Percentiles rank a stretch among this genome's conserved stretches.
Conservation (phyloP, 768 basidiomycete genomes). For the Leccinum subgranulosum region DNA sequence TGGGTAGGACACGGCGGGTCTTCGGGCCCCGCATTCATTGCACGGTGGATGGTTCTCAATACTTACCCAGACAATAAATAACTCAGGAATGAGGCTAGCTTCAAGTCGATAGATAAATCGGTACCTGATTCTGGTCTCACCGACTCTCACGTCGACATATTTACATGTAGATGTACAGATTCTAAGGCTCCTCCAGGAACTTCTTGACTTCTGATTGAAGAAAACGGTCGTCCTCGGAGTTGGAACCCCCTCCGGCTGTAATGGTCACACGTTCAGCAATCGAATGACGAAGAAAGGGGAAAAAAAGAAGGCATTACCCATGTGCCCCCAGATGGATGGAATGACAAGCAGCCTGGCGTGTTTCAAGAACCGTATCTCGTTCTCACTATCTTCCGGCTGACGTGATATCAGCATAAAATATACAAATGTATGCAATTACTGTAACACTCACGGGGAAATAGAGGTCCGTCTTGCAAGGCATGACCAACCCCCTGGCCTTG, state of each 20-base stretch:
- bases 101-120: background rate
- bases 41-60: background rate
- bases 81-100: background rate
- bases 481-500: constrained; percentile 52
- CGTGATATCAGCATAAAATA: background rate
- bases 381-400: constrained; percentile 55
- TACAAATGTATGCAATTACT: constrained; percentile 17
- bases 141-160: background rate
- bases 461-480: constrained; percentile 61
- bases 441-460: constrained; percentile 51
- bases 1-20: background rate
- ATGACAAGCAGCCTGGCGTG: constrained; percentile 48
- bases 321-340: constrained; percentile 56
- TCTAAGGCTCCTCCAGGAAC: constrained; percentile 39
- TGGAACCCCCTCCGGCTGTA: constrained; percentile 44
- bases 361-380: constrained; percentile 41
- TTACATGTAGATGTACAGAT: background rate
- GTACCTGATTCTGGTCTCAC: background rate
- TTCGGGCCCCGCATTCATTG: background rate
- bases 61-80: background rate
- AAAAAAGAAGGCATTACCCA: constrained; percentile 32
- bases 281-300: background rate
- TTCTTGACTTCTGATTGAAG: constrained; percentile 41
- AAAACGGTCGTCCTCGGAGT: constrained; percentile 39
- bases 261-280: background rate